Base-by-base conservation (phyloP, 305 asterid genomes). In the Stenogyne calaminthoides region DNA sequence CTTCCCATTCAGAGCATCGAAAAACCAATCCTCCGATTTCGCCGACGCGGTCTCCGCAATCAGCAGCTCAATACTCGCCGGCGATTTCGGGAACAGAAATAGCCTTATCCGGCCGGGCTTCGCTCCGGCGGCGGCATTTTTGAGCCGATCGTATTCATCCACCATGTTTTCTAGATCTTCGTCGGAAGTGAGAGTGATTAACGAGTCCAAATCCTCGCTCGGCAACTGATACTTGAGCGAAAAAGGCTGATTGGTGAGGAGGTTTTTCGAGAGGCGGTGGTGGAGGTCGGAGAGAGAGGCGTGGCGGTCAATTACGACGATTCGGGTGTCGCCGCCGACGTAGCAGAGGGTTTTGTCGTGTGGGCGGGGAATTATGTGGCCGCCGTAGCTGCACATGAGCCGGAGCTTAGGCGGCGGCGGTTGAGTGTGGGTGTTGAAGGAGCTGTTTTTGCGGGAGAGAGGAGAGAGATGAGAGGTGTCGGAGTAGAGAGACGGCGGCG, bases 91-190 rank as follows among this genome's bases (percentile, higher is more conserved):
- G 32, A 93, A 93, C 44, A 93, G 4, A 74, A 93, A 93, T 4
- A 93, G 78, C 16, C 97, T 88, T 15, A 91, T 78, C 14, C 97
- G 91, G n/a, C 90, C 82, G 14, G 81, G 27, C 69, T 82, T 86
- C 19, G 52, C 25, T 15, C 44, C 72, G 12, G 68, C 37, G 32
- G 64, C 36, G 36, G 74, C 74, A 36, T 75, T 77, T 12, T 40
- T 60, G 15, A 86, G 82, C 18, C 98, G 91, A 59, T 91, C 97
- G 76, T 89, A 83, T 64, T 91, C 98, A 11, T 93, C 98, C 69
- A 93, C 77, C 97, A 93, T 89, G 80, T 86, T 91, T 12, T 93
- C 97, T n/a, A 91, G 83, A 71, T 93, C 98, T 55, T 93, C 98
- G 32, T 89, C 92, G 2, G 92, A 81, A 6, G 93, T 71, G 64